Percentiles rank a stretch among this genome's conserved stretches.
phyloP scores from a whole-genome alignment of 345 rosid species.

The Dimocarpus longan region DNA sequence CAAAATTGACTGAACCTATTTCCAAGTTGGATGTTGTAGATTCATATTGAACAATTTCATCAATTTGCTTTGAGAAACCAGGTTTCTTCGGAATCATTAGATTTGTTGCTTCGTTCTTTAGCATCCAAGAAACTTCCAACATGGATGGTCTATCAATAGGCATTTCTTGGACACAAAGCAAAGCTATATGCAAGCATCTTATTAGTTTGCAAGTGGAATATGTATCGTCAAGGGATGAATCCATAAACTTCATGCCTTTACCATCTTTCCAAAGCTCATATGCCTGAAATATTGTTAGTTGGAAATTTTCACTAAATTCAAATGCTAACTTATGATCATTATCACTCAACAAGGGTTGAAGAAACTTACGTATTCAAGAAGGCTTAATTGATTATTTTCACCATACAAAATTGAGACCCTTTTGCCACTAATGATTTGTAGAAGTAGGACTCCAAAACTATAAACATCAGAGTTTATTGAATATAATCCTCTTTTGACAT shows the following conservation, averaged over 20 bases:
- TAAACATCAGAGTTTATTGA: no score
- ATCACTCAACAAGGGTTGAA: no score
- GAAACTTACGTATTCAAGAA: no score
- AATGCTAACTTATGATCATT: no score
- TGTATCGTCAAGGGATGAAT: slow-evolving; percentile 29
- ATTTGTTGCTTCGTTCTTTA: slow-evolving; percentile 7
- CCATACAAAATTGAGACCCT: no score
- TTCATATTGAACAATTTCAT: background rate
- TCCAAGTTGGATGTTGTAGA: no score
- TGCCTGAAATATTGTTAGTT: slow-evolving; percentile 20
- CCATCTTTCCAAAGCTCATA: slow-evolving; percentile 34
- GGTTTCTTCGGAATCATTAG: slow-evolving; percentile 25
- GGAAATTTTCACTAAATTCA: no score
- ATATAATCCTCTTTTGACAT: no score
- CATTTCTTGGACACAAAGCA: background rate
- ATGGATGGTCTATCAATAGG: slow-evolving; percentile 32
- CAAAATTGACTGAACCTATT: no score
- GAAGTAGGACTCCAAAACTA: no score
- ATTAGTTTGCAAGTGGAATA: slow-evolving; percentile 12
- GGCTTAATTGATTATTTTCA: no score
- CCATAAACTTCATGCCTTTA: slow-evolving; percentile 28
- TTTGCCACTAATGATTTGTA: no score
- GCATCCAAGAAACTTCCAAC: slow-evolving; percentile 34
- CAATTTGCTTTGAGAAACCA: slow-evolving; percentile 24
- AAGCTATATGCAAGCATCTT: slow-evolving; percentile 36